phyloP scores from a whole-genome alignment of 139 green algal species.

The Chlorella sp. region DNA sequence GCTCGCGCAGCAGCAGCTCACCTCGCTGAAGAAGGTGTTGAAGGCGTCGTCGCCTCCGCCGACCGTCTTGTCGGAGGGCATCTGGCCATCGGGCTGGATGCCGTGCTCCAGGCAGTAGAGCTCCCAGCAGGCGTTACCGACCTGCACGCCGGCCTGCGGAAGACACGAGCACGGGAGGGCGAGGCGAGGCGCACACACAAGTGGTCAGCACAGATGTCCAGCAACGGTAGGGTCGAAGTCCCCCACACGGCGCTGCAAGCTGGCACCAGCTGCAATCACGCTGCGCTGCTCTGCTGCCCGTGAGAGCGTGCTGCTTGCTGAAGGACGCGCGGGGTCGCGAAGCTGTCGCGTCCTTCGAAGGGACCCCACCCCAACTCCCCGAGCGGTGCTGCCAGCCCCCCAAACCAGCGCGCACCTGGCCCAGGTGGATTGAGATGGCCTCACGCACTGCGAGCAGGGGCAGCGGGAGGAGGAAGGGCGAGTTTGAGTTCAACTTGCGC shows the following conservation, averaged over 20 bases:
- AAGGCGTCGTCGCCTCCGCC: slow-evolving; percentile 85
- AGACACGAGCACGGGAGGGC: background rate
- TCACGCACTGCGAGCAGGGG: slow-evolving; percentile 74
- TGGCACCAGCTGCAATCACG: too few relatives aligned
- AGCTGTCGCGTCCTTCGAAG: too few relatives aligned
- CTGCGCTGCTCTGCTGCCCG: background rate
- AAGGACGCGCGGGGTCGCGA: background rate
- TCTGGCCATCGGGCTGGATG: slow-evolving; percentile 96
- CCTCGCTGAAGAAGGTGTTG: slow-evolving; percentile 97
- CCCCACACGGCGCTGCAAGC: too few relatives aligned
- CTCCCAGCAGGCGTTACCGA: slow-evolving; percentile 99
- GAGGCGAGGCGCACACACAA: too few relatives aligned
- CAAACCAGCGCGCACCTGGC: slow-evolving; percentile 37
- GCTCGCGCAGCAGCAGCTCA: slow-evolving; percentile 40
- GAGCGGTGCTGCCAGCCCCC: background rate
- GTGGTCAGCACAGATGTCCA: background rate
- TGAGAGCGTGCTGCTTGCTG: background rate
- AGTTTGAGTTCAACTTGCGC: too few relatives aligned
- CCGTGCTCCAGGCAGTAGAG: slow-evolving; percentile 98
- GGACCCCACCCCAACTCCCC: too few relatives aligned
- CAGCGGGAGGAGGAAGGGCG: background rate
- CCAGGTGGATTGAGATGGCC: slow-evolving; percentile 97
- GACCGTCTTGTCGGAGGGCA: slow-evolving; percentile 92
- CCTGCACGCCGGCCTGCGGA: slow-evolving; percentile 66
- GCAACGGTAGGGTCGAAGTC: background rate